A percentile compares a stretch with the other conserved stretches of the same genome.
These are phyloP conservation scores for Lonicera japonica DNA, from an alignment of 129 eudicot species.

Conservation along the genomic window DNA sequence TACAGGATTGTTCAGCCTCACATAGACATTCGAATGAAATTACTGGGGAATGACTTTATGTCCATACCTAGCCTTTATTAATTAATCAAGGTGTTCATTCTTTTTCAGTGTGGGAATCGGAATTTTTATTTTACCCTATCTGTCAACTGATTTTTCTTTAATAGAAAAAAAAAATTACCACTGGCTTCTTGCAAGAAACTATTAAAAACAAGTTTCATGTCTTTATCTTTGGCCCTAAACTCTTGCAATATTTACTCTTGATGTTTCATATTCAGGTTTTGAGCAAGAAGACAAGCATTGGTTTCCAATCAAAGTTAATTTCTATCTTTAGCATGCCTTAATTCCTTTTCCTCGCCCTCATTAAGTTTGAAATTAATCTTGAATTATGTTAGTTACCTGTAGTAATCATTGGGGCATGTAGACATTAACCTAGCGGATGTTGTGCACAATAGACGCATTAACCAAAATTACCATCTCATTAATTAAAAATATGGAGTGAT, in stretches of 20 bases:
- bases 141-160: not conserved
- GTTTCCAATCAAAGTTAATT: slow-evolving; percentile 67
- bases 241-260: slow-evolving; percentile 81
- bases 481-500: slow-evolving; percentile 72
- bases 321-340: too few relatives aligned
- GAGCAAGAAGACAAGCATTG: slow-evolving; percentile 59
- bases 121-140: too few relatives aligned
- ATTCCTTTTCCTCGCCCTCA: too few relatives aligned
- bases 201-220: slow-evolving; percentile 62
- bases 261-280: slow-evolving; percentile 61
- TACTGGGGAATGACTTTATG: slow-evolving; percentile 81
- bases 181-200: slow-evolving; percentile 31
- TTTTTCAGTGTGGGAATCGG: not conserved
- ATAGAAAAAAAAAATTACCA: too few relatives aligned
- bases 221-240: slow-evolving; percentile 85
- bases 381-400: too few relatives aligned
- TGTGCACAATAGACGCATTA: slow-evolving; percentile 73
- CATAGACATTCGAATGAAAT: slow-evolving; percentile 75
- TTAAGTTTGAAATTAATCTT: not conserved
- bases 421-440: slow-evolving; percentile 77
- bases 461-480: slow-evolving; percentile 74
- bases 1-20: slow-evolving; percentile 46
- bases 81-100: slow-evolving; percentile 52
- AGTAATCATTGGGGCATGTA: slow-evolving; percentile 70
- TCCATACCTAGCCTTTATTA: slow-evolving; percentile 81